Conservation (phyloP, 345 rosid genomes). For the Nephelium lappaceum region DNA sequence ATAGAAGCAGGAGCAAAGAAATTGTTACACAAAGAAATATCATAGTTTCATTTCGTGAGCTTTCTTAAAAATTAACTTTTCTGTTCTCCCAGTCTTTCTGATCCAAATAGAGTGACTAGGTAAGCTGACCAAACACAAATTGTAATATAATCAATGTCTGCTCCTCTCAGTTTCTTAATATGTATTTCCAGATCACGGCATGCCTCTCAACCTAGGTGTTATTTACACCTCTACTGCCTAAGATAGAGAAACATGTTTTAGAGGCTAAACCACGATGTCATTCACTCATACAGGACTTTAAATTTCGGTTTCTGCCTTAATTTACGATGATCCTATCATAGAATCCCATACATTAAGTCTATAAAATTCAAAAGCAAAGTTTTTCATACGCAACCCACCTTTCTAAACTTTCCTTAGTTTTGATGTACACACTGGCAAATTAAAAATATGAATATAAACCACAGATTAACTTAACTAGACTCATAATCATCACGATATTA, state of each 20-base stretch:
- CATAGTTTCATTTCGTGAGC: not conserved
- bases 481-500: not conserved
- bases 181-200: not conserved
- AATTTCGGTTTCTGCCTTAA: constrained; percentile 8
- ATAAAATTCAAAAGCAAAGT: not conserved
- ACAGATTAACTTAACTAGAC: not conserved
- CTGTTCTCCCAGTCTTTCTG: not conserved
- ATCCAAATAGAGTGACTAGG: not conserved
- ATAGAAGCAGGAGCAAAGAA: not conserved
- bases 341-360: not conserved
- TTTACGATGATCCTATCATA: not conserved
- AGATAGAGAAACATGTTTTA: not conserved
- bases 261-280: not conserved
- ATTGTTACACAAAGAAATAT: not conserved
- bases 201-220: not conserved
- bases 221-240: not conserved
- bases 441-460: not conserved
- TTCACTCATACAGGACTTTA: not conserved
- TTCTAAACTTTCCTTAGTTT: too few relatives aligned
- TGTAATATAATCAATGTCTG: not conserved
- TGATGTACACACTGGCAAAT: not conserved
- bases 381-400: not conserved
- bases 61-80: not conserved
- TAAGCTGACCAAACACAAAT: not conserved
- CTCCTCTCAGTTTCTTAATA: not conserved